Conservation (phyloP, 2,329 filamentous ascomycete genomes). For the Fusarium chlamydosporum region DNA sequence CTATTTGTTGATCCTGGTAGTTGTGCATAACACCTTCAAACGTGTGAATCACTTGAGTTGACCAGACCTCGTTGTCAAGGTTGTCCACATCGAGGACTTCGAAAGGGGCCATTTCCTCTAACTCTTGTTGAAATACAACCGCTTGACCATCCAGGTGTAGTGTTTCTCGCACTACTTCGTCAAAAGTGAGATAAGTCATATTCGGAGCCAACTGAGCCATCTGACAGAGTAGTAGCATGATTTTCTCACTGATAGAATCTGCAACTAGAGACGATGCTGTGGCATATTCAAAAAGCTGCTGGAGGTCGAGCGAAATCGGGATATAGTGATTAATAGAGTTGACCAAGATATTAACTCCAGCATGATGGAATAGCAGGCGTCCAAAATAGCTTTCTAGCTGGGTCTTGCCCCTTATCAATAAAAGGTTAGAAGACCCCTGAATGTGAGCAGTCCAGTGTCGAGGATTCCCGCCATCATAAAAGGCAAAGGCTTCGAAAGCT, state of each 20-base stretch:
- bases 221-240: background rate
- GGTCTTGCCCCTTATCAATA: background rate
- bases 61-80: no score
- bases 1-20: constrained; percentile 7
- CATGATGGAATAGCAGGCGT: background rate
- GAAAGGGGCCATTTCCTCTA: background rate
- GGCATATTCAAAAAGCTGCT: background rate
- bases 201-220: background rate
- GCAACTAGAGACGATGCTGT: background rate
- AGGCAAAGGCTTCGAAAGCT: constrained; percentile 3
- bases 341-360: constrained; percentile 3
- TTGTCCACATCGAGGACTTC: background rate
- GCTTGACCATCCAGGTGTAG: background rate
- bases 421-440: constrained; percentile 8
- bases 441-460: constrained; percentile 1
- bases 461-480: background rate
- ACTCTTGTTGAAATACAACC: background rate
- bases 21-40: constrained; percentile 8
- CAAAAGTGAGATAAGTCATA: background rate
- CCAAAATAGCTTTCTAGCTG: background rate
- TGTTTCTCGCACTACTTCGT: fast-evolving
- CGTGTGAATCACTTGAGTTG: background rate
- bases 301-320: background rate
- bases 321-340: background rate
- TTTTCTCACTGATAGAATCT: background rate